These are phyloP conservation scores for Setaria viridis DNA, from an alignment of 202 grass and related monocot species.

Conservation along the genomic window DNA sequence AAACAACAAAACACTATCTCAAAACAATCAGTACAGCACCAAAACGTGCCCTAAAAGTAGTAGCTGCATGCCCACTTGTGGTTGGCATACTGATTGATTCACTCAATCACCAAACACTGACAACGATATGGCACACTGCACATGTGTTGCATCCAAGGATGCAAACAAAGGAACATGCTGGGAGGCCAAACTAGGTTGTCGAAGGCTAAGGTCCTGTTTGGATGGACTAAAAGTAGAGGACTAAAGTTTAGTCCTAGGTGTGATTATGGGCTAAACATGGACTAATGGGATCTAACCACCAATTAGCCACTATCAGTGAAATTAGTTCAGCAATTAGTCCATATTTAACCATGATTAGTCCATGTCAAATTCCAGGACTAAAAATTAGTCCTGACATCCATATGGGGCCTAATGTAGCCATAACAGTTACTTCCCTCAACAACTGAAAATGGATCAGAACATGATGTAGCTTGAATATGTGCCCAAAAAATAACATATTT, in stretches of 20 bases:
- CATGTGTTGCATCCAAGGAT: neutral
- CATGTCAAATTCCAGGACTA: too few species aligned
- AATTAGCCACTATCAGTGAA: too few species aligned
- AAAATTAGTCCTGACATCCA: too few species aligned
- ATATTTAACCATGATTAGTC: too few species aligned
- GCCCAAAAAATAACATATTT: neutral
- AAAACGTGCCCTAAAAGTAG: neutral
- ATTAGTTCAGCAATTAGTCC: too few species aligned
- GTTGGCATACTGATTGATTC: constrained; percentile 34
- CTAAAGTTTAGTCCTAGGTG: too few species aligned
- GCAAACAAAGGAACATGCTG: constrained; percentile 12
- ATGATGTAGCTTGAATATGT: neutral
- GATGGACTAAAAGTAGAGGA: too few species aligned
- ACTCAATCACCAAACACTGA: constrained; percentile 9
- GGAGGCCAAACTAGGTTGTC: constrained; percentile 4
- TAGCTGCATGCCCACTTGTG: neutral
- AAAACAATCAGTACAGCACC: neutral
- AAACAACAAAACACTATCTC: neutral
- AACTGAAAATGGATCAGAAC: constrained; percentile 7
- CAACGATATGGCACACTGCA: constrained; percentile 3
- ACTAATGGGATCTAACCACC: too few species aligned
- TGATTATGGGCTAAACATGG: too few species aligned
- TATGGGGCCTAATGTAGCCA: neutral
- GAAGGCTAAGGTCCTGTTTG: neutral
- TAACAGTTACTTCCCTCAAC: neutral